These are phyloP conservation scores for Phyllosticta capitalensis DNA, from an alignment of 2,329 filamentous ascomycete genomes.

Conservation along the genomic window DNA sequence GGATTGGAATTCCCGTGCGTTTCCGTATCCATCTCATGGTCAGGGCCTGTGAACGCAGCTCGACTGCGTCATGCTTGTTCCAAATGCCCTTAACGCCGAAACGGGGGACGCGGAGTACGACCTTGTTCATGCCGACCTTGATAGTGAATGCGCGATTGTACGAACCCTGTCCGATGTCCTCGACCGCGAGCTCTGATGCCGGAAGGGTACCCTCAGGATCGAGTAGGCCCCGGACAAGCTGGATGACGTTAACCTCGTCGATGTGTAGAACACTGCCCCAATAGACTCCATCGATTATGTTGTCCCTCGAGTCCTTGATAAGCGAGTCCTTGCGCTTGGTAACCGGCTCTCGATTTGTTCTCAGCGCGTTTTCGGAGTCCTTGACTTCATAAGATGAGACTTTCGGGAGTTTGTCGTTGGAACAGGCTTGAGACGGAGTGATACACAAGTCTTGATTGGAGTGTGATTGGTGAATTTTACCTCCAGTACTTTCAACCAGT, in stretches of 20 bases:
- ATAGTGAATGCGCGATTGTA: not conserved
- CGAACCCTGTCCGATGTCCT: not conserved
- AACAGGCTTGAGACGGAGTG: too few relatives aligned
- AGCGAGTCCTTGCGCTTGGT: not conserved
- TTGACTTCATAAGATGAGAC: too few relatives aligned
- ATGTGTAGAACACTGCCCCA: not conserved
- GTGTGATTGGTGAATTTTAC: too few relatives aligned
- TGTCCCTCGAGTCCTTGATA: not conserved
- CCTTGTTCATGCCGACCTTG: not conserved
- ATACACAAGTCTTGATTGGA: too few relatives aligned
- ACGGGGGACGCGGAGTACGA: not conserved
- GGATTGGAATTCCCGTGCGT: constrained; percentile 13
- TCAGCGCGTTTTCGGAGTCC: too few relatives aligned
- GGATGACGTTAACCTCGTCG: not conserved
- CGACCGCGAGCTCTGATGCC: not conserved
- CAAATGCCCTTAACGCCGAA: not conserved
- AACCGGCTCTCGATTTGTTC: too few relatives aligned
- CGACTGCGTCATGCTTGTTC: not conserved
- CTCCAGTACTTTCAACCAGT: too few relatives aligned
- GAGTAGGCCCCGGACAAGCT: not conserved
- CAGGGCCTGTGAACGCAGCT: not conserved
- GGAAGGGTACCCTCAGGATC: not conserved
- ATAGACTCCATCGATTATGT: not conserved
- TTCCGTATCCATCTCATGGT: constrained; percentile 13
- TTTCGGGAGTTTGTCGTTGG: too few relatives aligned